Conservation (phyloP, 345 rosid genomes). For the Rhodamnia rubescens region DNA sequence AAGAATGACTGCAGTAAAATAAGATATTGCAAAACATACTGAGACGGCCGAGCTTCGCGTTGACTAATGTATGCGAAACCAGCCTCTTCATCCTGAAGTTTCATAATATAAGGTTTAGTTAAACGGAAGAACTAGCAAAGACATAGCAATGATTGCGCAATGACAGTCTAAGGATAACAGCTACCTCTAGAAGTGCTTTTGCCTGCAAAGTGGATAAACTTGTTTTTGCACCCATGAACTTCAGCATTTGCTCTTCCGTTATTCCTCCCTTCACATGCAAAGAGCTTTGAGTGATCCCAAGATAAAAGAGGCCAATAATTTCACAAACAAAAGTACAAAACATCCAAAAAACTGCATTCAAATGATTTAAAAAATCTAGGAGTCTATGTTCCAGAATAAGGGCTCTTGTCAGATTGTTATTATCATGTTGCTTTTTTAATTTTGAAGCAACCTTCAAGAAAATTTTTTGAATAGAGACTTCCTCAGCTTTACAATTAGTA, state of each 20-base stretch:
- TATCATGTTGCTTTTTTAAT: not conserved
- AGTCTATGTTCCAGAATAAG: not conserved
- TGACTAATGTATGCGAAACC: conserved; percentile 92
- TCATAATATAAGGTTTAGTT: not conserved
- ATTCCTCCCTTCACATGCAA: conserved; percentile 56
- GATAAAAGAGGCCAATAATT: not conserved
- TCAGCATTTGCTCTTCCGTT: conserved; percentile 95
- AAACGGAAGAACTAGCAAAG: not conserved
- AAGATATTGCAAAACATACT: conserved; percentile 39
- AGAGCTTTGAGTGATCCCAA: not conserved
- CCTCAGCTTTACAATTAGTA: not conserved
- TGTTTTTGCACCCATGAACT: conserved; percentile 92
- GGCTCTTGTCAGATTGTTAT: not conserved
- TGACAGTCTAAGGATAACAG: not conserved
- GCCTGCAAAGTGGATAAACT: conserved; percentile 56
- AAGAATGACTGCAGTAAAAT: not conserved
- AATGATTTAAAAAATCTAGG: not conserved
- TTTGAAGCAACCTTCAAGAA: not conserved
- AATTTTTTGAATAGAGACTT: not conserved
- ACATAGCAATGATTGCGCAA: not conserved
- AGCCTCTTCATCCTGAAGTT: conserved; percentile 62
- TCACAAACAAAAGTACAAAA: not conserved
- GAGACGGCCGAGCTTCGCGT: conserved; percentile 82
- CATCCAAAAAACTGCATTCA: not conserved
- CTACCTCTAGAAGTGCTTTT: conserved; percentile 87